Evolutionary conservation across 1,284 basidiomycete genomes (phyloP).

Genomic region (Phellopilus nigrolimitatus): DNA sequence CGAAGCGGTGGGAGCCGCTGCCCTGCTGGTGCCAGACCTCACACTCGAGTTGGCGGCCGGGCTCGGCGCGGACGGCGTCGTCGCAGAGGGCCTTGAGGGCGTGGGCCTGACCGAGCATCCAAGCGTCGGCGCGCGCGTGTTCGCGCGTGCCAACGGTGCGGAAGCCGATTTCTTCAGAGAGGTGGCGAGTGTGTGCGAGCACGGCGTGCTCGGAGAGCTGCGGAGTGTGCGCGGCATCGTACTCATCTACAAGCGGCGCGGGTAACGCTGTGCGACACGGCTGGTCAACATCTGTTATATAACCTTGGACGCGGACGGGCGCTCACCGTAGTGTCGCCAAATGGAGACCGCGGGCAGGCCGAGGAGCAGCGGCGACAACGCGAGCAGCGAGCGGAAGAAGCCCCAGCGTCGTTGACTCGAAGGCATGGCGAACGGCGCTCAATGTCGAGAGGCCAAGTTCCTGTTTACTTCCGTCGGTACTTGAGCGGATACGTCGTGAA

Average conservation of each 20-base stretch:
- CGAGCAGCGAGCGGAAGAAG: slow-evolving; percentile 33
- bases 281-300: slow-evolving; percentile 33
- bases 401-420: slow-evolving; percentile 37
- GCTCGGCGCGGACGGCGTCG: slow-evolving; percentile 38
- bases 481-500: too few species aligned
- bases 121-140: slow-evolving; percentile 81
- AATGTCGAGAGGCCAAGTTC: too few species aligned
- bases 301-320: too few species aligned
- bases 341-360: slow-evolving; percentile 31
- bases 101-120: slow-evolving; percentile 70
- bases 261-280: neutral
- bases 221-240: slow-evolving; percentile 46
- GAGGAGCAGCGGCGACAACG: slow-evolving; percentile 33
- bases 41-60: slow-evolving; percentile 66
- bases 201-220: slow-evolving; percentile 70
- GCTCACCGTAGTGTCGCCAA: slow-evolving; percentile 31
- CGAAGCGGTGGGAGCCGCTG: slow-evolving; percentile 83
- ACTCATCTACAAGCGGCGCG: slow-evolving; percentile 8
- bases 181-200: slow-evolving; percentile 53
- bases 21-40: slow-evolving; percentile 87
- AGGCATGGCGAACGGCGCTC: too few species aligned
- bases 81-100: slow-evolving; percentile 60
- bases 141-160: slow-evolving; percentile 89
- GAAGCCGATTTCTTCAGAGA: slow-evolving; percentile 86
- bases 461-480: too few species aligned